Evolutionary conservation across 768 basidiomycete species (phyloP).

Genomic region (Boletus rubroflammeus): DNA sequence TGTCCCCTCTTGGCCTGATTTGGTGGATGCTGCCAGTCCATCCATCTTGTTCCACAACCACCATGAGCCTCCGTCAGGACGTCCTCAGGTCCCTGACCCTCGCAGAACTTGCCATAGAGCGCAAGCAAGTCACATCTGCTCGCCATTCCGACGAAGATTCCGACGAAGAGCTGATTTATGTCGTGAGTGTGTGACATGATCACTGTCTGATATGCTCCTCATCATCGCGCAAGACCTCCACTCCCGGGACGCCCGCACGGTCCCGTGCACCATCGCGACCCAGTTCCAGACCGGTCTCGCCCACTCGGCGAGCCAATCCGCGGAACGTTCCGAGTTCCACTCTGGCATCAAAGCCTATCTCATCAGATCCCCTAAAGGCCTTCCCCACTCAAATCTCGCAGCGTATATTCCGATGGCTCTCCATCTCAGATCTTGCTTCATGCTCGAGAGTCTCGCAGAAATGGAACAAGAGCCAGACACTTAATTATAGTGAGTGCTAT

Average conservation of each 20-base stretch:
- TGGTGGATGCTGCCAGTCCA: neutral
- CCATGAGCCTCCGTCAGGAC: constrained; percentile 68
- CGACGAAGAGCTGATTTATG: constrained; percentile 67
- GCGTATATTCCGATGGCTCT: constrained; percentile 63
- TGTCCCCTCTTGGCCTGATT: neutral
- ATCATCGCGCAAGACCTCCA: constrained; percentile 47
- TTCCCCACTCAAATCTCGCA: constrained; percentile 84
- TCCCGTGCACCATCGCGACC: constrained; percentile 54
- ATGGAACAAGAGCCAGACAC: constrained; percentile 84
- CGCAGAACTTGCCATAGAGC: constrained; percentile 30
- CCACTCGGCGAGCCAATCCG: constrained; percentile 18
- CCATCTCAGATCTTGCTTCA: constrained; percentile 62
- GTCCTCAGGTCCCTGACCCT: constrained; percentile 56
- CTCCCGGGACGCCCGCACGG: constrained; percentile 63
- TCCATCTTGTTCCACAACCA: constrained; percentile 24
- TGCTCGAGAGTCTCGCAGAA: constrained; percentile 81
- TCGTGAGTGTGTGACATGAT: constrained; percentile 44
- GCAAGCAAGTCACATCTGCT: constrained; percentile 14
- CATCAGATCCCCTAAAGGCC: constrained; percentile 58
- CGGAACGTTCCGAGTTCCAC: constrained; percentile 28
- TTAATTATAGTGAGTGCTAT: constrained; percentile 73
- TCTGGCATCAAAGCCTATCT: constrained; percentile 18
- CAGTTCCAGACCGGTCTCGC: constrained; percentile 43
- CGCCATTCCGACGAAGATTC: constrained; percentile 44
- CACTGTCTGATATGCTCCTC: constrained; percentile 5